Base-by-base conservation (phyloP, 441 rosid species). In the Dalechampia spathulata region DNA sequence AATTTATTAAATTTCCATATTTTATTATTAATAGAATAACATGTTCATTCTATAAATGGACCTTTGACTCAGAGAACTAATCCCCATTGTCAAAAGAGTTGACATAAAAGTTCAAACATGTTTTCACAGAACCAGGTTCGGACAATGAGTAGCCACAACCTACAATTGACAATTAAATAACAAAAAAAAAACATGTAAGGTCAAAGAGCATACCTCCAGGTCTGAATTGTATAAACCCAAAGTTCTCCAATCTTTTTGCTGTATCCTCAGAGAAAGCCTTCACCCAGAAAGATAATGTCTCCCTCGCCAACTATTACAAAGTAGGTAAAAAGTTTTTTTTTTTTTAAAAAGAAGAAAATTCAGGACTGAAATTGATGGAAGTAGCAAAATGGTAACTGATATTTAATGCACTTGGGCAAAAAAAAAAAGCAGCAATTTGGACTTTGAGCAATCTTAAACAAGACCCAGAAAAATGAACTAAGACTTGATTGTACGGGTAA, bases 251-350 rank as follows among this genome's bases (percentile, higher is more conserved):
- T 69, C 99, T 80, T 76, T 93, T 93, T n/a, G 99, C 89, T 39
- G 99, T 93, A 64, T 90, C 99, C 75, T 86, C 95, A 20, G 99
- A 93, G 70, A 90, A 93, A 65, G 99, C 99, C 74, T 93, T 93
- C 61, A 90, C 97, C 99, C 99, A 93, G 74, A 87, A 93, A 61
- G 99, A 93, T 70, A 93, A 64, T 4, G 96, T 73, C 75, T 93
- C 99, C 74, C 99, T 90, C 30, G 96, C 95, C 71, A 93, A 75
- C 99, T 93, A 83, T 46, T 66, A 70, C 44, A 67, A 66, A 62
- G 62, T 52, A 62, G 36, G 30, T 22, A 46, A 46, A 36, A 46
- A 47, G 5, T 5, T 55, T 34, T 34, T 28, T 3, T 7, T 3
- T 3, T 28, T 28, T 6, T 6, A 0, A 30, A 30, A 30, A 0